Evolutionary conservation across 805 yeast genomes (phyloP).

Genomic region (Kodamaea leandrae): DNA sequence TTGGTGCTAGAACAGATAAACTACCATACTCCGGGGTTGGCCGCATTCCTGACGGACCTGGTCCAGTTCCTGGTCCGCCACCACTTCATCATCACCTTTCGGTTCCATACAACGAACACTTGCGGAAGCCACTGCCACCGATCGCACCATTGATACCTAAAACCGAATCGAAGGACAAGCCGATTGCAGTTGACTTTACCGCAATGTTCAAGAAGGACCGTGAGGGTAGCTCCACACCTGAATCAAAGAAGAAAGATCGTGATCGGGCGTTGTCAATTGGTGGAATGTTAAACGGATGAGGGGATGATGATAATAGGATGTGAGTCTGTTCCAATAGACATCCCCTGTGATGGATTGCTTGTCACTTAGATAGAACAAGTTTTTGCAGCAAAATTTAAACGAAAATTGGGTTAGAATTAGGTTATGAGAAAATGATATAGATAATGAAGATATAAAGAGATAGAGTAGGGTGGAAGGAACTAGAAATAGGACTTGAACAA

Average conservation of each 20-base stretch:
- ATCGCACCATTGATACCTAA: no score
- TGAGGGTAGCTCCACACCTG: no score
- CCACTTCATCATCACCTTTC: constrained; percentile 17
- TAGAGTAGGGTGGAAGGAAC: neutral
- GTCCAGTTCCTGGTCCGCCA: constrained; percentile 43
- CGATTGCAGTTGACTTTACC: constrained; percentile 30
- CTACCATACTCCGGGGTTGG: constrained; percentile 37
- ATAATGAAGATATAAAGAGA: neutral
- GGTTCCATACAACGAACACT: constrained; percentile 15
- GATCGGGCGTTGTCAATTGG: constrained; percentile 36
- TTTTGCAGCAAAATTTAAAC: constrained; percentile 1
- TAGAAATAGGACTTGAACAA: neutral
- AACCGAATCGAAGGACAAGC: constrained; percentile 5
- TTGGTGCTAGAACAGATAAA: constrained; percentile 11
- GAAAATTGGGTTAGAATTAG: neutral
- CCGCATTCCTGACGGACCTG: constrained; percentile 41
- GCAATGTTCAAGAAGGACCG: constrained; percentile 14
- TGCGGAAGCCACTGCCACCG: constrained; percentile 13
- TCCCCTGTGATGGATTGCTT: no score
- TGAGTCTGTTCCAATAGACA: no score
- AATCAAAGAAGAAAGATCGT: constrained; percentile 12
- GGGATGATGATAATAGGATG: no score
- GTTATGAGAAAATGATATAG: no score
- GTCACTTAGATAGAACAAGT: no score
- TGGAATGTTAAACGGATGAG: constrained; percentile 34